phyloP scores from a whole-genome alignment of 495 filamentous ascomycete genomes.

The Hypoxylon cercidicola region DNA sequence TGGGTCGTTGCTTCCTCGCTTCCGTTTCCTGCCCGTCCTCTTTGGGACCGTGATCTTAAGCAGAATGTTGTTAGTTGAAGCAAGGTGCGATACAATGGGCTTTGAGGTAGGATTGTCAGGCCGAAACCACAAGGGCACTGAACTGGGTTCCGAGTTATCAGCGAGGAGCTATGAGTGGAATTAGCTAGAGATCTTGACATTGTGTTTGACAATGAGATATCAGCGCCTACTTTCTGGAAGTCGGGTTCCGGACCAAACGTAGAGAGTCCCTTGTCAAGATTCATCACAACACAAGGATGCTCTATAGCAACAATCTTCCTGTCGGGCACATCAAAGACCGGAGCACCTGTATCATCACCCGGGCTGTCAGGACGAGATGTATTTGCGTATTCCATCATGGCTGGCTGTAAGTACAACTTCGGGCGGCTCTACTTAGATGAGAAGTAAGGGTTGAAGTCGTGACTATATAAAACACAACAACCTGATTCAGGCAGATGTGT shows the following conservation, averaged over 20 bases:
- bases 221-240: conserved; percentile 68
- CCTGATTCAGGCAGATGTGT: too few relatives aligned
- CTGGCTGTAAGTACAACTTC: too few relatives aligned
- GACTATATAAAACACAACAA: too few relatives aligned
- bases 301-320: conserved; percentile 80
- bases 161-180: conserved; percentile 32
- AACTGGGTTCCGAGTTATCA: conserved; percentile 45
- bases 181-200: conserved; percentile 3
- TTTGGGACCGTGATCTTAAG: conserved; percentile 89
- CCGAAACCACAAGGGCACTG: conserved; percentile 73
- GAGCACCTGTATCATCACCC: conserved; percentile 44
- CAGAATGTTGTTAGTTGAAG: conserved; percentile 79
- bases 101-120: conserved; percentile 80
- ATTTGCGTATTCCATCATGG: conserved; percentile 22
- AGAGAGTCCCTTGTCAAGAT: conserved; percentile 82
- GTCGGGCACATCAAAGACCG: conserved; percentile 64
- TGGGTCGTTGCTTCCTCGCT: conserved; percentile 73
- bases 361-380: conserved; percentile 2
- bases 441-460: too few relatives aligned
- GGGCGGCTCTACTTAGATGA: too few relatives aligned
- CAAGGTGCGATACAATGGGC: conserved; percentile 75
- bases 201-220: neutral
- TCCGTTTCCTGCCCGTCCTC: conserved; percentile 84
- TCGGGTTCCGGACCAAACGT: conserved; percentile 76
- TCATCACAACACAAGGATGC: conserved; percentile 84